Conservation (phyloP, 2,329 filamentous ascomycete genomes). For the Lachnellula occidentalis region DNA sequence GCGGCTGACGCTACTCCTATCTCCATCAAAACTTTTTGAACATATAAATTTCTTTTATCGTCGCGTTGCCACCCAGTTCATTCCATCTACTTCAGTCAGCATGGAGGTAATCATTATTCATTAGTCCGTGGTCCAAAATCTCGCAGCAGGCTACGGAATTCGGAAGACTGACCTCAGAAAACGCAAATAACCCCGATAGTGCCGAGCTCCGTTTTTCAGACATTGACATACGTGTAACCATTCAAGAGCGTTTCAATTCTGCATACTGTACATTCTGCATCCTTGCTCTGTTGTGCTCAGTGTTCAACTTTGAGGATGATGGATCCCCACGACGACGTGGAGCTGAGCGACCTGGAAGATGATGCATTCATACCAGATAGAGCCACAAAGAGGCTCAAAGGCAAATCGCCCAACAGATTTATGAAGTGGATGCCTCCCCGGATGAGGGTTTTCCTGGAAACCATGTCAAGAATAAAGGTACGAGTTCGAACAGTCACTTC, state of each 20-base stretch:
- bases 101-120: too few species aligned
- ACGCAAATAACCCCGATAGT: not conserved
- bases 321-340: not conserved
- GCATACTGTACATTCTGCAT: not conserved
- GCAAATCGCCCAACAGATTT: not conserved
- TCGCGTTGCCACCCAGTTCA: too few species aligned
- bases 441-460: conserved; percentile 7
- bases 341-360: not conserved
- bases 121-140: too few species aligned
- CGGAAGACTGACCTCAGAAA: not conserved
- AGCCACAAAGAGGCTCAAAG: not conserved
- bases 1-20: too few species aligned
- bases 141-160: not conserved
- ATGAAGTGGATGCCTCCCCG: conserved; percentile 6
- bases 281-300: not conserved
- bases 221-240: not conserved
- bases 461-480: conserved; percentile 11
- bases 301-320: not conserved
- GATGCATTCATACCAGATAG: conserved; percentile 1
- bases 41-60: too few species aligned
- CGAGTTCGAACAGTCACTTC: not conserved
- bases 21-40: too few species aligned
- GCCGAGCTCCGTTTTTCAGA: not conserved
- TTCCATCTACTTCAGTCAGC: too few species aligned
- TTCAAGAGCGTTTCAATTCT: not conserved